Evolutionary conservation across 768 basidiomycete genomes (phyloP).

Genomic region (Boletellus ananiceps): DNA sequence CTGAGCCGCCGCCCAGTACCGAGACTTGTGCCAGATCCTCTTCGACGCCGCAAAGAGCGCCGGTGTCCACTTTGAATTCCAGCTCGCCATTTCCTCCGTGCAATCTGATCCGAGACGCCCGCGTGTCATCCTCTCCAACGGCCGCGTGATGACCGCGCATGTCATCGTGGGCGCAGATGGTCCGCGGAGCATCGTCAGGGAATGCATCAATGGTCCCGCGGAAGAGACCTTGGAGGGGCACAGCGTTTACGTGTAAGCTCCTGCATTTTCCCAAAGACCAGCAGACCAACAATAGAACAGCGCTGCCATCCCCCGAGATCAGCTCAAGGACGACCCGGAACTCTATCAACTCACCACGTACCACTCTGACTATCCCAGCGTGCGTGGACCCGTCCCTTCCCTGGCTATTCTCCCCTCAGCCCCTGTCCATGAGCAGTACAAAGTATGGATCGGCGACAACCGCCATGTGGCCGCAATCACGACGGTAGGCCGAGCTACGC

Average conservation of each 20-base stretch:
- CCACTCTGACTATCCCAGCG: constrained; percentile 19
- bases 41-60: constrained; percentile 43
- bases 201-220: constrained; percentile 33
- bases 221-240: constrained; percentile 26
- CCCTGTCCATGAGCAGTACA: constrained; percentile 16
- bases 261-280: constrained; percentile 1
- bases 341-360: constrained; percentile 31
- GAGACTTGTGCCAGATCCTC: constrained; percentile 48
- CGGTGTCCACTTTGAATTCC: constrained; percentile 50
- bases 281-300: constrained; percentile 22
- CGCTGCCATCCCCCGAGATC: constrained; percentile 38
- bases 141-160: constrained; percentile 46
- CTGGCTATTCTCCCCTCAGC: not conserved
- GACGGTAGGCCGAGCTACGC: constrained; percentile 17
- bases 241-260: constrained; percentile 45
- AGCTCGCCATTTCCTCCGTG: constrained; percentile 35
- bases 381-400: constrained; percentile 4
- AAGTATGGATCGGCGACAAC: constrained; percentile 25
- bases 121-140: constrained; percentile 37
- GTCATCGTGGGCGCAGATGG: constrained; percentile 64
- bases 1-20: constrained; percentile 37
- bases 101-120: constrained; percentile 27
- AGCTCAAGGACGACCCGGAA: constrained; percentile 42
- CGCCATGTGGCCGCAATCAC: constrained; percentile 21
- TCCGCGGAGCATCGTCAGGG: constrained; percentile 39